phyloP scores from a whole-genome alignment of 2,329 filamentous ascomycete genomes.

The Cladophialophora bantiana region DNA sequence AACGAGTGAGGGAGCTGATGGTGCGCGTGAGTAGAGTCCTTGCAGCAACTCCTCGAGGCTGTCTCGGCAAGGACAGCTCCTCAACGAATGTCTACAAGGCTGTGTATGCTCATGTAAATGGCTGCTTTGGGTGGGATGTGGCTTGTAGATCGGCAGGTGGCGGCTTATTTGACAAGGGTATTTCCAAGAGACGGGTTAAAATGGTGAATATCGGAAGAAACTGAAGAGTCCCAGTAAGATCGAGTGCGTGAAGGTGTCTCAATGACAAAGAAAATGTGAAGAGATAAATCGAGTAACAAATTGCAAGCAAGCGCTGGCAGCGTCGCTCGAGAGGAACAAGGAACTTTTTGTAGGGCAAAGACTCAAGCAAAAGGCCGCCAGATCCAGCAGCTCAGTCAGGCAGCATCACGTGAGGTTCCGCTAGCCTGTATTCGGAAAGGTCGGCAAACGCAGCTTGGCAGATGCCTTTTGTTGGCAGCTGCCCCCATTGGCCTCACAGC shows the following conservation, averaged over 20 bases:
- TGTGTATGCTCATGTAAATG: background rate
- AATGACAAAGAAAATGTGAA: background rate
- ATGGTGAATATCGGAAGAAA: background rate
- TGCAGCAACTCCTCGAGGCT: background rate
- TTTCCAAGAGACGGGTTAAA: background rate
- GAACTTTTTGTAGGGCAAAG: constrained; percentile 2
- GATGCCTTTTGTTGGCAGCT: background rate
- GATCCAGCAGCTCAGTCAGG: background rate
- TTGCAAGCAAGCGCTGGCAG: background rate
- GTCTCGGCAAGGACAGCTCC: background rate
- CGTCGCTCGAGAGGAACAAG: background rate
- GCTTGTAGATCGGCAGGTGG: constrained; percentile 4
- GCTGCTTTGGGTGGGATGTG: background rate
- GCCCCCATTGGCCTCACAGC: background rate
- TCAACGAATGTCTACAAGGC: background rate
- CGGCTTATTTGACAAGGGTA: constrained; percentile 3
- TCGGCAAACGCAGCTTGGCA: background rate
- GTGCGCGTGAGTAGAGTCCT: background rate
- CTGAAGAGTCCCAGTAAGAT: background rate
- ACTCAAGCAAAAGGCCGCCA: background rate
- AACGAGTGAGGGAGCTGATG: constrained; percentile 1
- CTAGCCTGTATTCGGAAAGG: background rate
- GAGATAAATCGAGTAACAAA: background rate
- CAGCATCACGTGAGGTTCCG: background rate
- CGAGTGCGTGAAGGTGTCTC: background rate